Evolutionary conservation across 176 grass and related monocot genomes (phyloP).

Genomic region (Chrysopogon serrulatus): DNA sequence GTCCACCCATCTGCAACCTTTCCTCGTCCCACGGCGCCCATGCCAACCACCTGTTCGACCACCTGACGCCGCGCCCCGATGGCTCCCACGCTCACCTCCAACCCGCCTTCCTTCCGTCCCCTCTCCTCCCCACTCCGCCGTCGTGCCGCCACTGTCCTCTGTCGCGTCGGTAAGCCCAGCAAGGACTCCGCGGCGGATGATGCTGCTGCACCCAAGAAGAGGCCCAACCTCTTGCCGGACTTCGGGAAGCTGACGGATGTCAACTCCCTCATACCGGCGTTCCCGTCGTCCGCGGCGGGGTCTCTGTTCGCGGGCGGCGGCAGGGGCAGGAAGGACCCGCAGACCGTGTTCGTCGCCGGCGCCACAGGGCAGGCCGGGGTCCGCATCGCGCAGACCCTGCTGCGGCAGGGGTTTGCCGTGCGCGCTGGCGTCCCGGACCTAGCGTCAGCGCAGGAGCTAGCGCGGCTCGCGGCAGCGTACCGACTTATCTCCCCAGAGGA

Average conservation of each 20-base stretch:
- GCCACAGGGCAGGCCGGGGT: constrained; percentile 77
- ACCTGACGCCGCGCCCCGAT: constrained; percentile 34
- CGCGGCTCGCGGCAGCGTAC: constrained; percentile 56
- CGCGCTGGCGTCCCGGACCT: constrained; percentile 81
- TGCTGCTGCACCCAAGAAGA: constrained; percentile 46
- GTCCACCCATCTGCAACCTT: constrained; percentile 20
- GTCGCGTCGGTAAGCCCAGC: constrained; percentile 30
- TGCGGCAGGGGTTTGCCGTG: constrained; percentile 72
- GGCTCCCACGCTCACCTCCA: constrained; percentile 90
- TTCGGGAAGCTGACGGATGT: constrained; percentile 53
- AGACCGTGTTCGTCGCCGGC: constrained; percentile 78
- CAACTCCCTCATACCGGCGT: constrained; percentile 59
- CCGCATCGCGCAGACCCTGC: constrained; percentile 68
- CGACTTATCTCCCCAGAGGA: constrained; percentile 76
- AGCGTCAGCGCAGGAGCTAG: constrained; percentile 66
- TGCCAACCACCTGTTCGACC: constrained; percentile 45
- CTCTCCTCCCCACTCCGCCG: constrained; percentile 31
- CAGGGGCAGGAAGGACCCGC: constrained; percentile 62
- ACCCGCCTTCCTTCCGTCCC: constrained; percentile 58
- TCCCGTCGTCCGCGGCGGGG: constrained; percentile 28
- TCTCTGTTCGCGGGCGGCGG: constrained; percentile 33
- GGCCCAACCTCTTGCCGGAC: constrained; percentile 45
- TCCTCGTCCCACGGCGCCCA: constrained; percentile 46
- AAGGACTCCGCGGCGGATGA: constrained; percentile 37
- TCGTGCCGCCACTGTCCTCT: constrained; percentile 26